Evolutionary conservation across 2,329 filamentous ascomycete species (phyloP).

Genomic region (Volutella citrinella): DNA sequence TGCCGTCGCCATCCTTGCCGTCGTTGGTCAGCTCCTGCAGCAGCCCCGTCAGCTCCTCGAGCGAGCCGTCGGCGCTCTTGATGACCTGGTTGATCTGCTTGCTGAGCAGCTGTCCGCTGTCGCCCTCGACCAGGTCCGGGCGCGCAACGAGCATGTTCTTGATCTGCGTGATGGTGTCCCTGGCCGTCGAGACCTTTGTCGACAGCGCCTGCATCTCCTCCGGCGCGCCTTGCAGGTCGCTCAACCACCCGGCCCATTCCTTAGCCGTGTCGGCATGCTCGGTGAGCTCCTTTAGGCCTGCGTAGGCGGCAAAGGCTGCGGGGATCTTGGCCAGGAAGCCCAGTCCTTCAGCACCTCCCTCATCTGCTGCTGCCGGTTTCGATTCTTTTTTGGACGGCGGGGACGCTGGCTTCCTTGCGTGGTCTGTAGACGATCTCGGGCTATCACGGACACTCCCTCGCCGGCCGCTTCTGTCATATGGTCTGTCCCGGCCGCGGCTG

Average conservation of each 20-base stretch:
- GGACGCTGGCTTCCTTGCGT: too few relatives aligned
- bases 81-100: constrained; percentile 29
- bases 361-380: not conserved
- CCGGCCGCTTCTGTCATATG: too few relatives aligned
- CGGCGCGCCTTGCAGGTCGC: constrained; percentile 28
- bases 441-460: too few relatives aligned
- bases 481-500: too few relatives aligned
- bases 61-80: constrained; percentile 20
- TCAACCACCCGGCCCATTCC: constrained; percentile 33
- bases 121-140: constrained; percentile 30
- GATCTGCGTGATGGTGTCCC: constrained; percentile 31
- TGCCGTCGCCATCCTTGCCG: constrained; percentile 17
- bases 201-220: constrained; percentile 28
- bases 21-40: constrained; percentile 26
- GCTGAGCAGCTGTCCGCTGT: constrained; percentile 23
- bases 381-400: constrained; percentile 5
- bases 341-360: constrained; percentile 3
- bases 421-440: too few relatives aligned
- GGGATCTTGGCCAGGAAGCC: constrained; percentile 23
- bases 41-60: constrained; percentile 28
- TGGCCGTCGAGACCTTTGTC: constrained; percentile 24
- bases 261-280: constrained; percentile 30
- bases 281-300: constrained; percentile 22
- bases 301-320: constrained; percentile 23
- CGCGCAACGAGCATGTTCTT: constrained; percentile 25